Percentiles rank a stretch among this genome's conserved stretches.
Evolutionary conservation across 768 basidiomycete genomes (phyloP).

Genomic region (Daedalea quercina): DNA sequence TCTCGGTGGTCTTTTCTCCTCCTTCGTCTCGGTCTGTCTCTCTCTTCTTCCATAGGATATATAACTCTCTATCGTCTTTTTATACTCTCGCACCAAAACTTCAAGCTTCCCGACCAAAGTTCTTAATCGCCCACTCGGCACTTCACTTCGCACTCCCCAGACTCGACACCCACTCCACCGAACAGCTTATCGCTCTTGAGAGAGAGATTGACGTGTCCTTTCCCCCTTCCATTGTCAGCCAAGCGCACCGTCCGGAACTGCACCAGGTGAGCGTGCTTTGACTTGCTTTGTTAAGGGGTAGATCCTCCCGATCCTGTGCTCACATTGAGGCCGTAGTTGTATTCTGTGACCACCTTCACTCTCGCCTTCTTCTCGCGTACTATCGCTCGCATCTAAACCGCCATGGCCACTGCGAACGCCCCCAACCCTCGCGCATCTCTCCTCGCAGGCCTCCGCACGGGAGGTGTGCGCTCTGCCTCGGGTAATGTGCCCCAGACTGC

Average conservation of each 20-base stretch:
- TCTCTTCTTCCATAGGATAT: constrained; percentile 27
- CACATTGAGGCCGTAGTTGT: constrained; percentile 19
- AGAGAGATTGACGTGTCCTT: constrained; percentile 22
- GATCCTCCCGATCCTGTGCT: background rate
- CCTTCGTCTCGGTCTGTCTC: constrained; percentile 25
- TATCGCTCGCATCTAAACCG: constrained; percentile 15
- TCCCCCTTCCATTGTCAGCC: constrained; percentile 6
- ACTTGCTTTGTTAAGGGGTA: background rate
- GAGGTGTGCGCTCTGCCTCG: constrained; percentile 79
- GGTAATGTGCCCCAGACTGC: constrained; percentile 59
- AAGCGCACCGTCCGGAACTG: background rate
- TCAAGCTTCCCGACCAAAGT: constrained; percentile 13
- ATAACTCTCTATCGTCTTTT: constrained; percentile 26
- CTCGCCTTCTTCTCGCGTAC: constrained; percentile 12
- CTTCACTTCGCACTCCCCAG: constrained; percentile 16
- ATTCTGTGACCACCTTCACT: constrained; percentile 22
- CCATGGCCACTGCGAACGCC: constrained; percentile 37
- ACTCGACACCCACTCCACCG: constrained; percentile 9
- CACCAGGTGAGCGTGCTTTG: constrained; percentile 8
- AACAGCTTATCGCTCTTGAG: constrained; percentile 12
- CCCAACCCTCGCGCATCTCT: constrained; percentile 70
- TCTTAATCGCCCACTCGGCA: constrained; percentile 24
- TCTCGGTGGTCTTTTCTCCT: constrained; percentile 23
- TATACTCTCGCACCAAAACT: constrained; percentile 16
- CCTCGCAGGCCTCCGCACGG: constrained; percentile 83